Evolutionary conservation across 23 red algal species (phyloP).

Genomic region (Chondrus crispus): DNA sequence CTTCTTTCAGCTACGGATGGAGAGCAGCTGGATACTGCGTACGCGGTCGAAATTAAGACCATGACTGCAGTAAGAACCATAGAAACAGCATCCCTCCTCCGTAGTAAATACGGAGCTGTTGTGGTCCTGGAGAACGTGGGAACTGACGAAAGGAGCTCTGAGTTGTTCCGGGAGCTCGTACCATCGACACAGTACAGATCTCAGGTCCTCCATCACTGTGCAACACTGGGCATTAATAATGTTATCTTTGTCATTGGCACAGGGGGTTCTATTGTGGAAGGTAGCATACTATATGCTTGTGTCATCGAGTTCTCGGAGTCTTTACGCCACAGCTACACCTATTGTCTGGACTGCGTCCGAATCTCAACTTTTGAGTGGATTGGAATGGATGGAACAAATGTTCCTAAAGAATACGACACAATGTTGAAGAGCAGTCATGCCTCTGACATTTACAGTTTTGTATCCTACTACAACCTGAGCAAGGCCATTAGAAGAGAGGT

Average conservation of each 20-base stretch:
- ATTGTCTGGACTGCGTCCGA: not conserved
- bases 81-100: not conserved
- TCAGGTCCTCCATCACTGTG: not conserved
- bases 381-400: not conserved
- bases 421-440: conserved; percentile 7
- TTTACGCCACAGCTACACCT: not conserved
- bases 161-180: not conserved
- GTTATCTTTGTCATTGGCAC: conserved; percentile 22
- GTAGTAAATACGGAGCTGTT: not conserved
- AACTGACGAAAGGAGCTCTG: not conserved
- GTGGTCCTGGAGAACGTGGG: not conserved
- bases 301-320: not conserved
- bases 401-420: not conserved
- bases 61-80: not conserved
- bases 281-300: not conserved
- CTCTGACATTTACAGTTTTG: not conserved
- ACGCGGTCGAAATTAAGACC: conserved; percentile 9
- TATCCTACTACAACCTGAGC: conserved; percentile 5
- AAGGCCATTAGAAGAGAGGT: not conserved
- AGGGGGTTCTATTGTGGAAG: not conserved
- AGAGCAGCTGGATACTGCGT: not conserved
- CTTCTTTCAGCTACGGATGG: not conserved
- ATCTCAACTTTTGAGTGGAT: not conserved
- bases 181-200: not conserved
- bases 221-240: not conserved